A percentile compares a stretch with the other conserved stretches of the same genome.
These are phyloP conservation scores for Aureobasidium leucospermi DNA, from an alignment of 2,329 filamentous ascomycete species.

Conservation along the genomic window DNA sequence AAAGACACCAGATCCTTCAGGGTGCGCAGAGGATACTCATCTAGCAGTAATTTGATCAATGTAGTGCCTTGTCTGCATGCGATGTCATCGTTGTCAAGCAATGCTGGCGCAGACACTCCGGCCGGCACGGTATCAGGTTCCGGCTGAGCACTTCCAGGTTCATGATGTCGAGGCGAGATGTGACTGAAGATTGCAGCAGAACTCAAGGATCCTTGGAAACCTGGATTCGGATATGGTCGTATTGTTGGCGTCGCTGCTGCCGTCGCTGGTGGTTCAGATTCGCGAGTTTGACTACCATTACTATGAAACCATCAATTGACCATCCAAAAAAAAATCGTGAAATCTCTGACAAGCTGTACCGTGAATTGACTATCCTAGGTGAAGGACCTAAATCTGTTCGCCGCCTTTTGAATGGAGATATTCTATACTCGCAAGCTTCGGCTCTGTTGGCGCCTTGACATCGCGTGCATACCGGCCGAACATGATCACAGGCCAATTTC, in stretches of 20 bases:
- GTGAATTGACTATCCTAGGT: neutral
- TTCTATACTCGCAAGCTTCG: slow-evolving; percentile 22
- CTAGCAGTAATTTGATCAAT: slow-evolving; percentile 18
- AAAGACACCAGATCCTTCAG: slow-evolving; percentile 19
- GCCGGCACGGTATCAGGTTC: slow-evolving; percentile 13
- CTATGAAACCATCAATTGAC: neutral
- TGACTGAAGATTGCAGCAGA: slow-evolving; percentile 28
- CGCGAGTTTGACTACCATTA: slow-evolving; percentile 11
- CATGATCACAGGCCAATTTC: slow-evolving; percentile 26
- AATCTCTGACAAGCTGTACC: neutral
- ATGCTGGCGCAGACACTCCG: neutral
- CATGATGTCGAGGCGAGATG: slow-evolving; percentile 16
- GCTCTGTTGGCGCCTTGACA: slow-evolving; percentile 20
- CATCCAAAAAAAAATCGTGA: neutral
- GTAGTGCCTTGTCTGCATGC: slow-evolving; percentile 17
- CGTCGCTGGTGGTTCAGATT: slow-evolving; percentile 7
- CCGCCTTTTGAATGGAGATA: slow-evolving; percentile 24
- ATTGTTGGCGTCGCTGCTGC: slow-evolving; percentile 13
- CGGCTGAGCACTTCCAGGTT: slow-evolving; percentile 2
- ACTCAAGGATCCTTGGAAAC: slow-evolving; percentile 27
- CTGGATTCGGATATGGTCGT: slow-evolving; percentile 28
- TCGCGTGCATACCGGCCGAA: slow-evolving; percentile 23
- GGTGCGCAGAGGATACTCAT: slow-evolving; percentile 15
- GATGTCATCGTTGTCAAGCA: slow-evolving; percentile 18
- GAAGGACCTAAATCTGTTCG: slow-evolving; percentile 8